phyloP scores from a whole-genome alignment of 2,329 filamentous ascomycete genomes.

The Cytospora schulzeri region DNA sequence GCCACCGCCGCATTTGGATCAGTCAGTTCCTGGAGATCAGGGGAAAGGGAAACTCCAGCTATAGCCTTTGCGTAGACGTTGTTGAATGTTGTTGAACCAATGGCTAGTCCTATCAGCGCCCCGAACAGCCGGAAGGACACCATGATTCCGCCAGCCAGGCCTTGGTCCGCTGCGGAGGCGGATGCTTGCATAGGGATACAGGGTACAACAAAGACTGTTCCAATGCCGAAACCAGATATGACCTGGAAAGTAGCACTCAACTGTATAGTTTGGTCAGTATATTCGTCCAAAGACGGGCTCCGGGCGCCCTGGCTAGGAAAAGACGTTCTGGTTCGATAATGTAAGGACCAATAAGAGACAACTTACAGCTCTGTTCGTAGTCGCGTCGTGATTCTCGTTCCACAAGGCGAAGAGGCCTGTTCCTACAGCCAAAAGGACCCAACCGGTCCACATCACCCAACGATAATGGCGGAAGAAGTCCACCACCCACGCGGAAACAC shows the following conservation, averaged over 20 bases:
- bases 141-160: conserved; percentile 16
- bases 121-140: conserved; percentile 23
- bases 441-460: conserved; percentile 1
- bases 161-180: conserved; percentile 16
- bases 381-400: not conserved
- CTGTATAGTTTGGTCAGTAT: not conserved
- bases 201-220: conserved; percentile 23
- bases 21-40: not conserved
- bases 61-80: conserved; percentile 6
- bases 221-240: conserved; percentile 22
- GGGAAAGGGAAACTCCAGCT: not conserved
- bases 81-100: conserved; percentile 5
- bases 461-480: conserved; percentile 1
- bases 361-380: not conserved
- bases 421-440: not conserved
- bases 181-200: conserved; percentile 17
- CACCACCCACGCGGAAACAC: not conserved
- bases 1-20: conserved; percentile 4
- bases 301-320: too few species aligned
- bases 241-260: not conserved
- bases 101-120: conserved; percentile 20
- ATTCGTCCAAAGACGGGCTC: not conserved
- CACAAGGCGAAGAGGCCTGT: conserved; percentile 2
- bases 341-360: too few species aligned
- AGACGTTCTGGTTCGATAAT: not conserved